These are phyloP conservation scores for Chimonanthus salicifolius DNA, from an alignment of 164 flowering plant genomes.

Conservation along the genomic window DNA sequence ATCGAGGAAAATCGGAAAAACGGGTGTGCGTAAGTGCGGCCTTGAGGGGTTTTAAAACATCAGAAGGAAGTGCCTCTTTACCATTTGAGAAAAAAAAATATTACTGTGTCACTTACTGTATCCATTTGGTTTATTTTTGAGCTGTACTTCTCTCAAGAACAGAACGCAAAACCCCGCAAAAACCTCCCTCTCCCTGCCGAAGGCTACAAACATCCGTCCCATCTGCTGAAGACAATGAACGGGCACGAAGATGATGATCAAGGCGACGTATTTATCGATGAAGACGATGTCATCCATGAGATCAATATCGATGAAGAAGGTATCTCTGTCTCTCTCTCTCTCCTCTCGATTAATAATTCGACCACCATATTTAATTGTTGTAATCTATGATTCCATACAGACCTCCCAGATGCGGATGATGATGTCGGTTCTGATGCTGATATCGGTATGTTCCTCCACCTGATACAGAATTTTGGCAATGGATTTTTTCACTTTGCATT, in stretches of 20 bases:
- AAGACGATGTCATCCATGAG: slow-evolving; percentile 59
- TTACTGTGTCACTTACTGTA: too few species aligned
- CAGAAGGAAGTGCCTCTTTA: too few species aligned
- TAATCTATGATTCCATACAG: slow-evolving; percentile 22
- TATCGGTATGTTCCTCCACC: slow-evolving; percentile 14
- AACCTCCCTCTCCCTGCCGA: not conserved
- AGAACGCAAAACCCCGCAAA: slow-evolving; percentile 13
- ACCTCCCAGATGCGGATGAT: slow-evolving; percentile 74
- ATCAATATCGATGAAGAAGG: slow-evolving; percentile 68
- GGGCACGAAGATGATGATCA: slow-evolving; percentile 34
- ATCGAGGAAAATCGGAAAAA: too few species aligned
- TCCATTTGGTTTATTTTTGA: too few species aligned
- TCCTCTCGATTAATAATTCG: not conserved
- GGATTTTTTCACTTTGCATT: not conserved
- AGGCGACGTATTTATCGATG: slow-evolving; percentile 59
- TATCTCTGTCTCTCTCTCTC: slow-evolving; percentile 13
- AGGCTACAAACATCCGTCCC: not conserved
- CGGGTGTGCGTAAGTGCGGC: too few species aligned
- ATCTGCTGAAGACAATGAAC: not conserved
- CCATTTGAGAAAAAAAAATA: too few species aligned
- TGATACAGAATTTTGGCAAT: not conserved
- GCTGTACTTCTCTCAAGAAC: too few species aligned
- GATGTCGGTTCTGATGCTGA: slow-evolving; percentile 35
- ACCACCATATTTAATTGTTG: not conserved
- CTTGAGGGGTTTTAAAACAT: too few species aligned